Conservation (phyloP, 2,329 filamentous ascomycete species). For the Rhynchosporium agropyri region DNA sequence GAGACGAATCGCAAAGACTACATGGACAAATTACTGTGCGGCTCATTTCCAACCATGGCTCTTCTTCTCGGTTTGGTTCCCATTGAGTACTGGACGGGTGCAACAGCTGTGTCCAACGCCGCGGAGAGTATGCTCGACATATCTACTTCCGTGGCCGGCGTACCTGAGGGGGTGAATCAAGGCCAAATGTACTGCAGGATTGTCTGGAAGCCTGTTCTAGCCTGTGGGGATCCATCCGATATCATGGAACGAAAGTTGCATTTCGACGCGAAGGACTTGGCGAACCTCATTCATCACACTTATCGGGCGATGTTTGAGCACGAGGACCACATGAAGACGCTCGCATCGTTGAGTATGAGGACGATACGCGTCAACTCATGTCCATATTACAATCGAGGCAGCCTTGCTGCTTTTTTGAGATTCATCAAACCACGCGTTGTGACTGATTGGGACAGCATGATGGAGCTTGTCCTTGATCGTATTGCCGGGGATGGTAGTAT, state of each 20-base stretch:
- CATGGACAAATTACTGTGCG: conserved; percentile 16
- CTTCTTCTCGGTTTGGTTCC: conserved; percentile 22
- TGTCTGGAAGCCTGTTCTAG: conserved; percentile 13
- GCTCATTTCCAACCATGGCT: conserved; percentile 24
- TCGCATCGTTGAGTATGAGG: conserved; percentile 3
- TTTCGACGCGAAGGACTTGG: conserved; percentile 13
- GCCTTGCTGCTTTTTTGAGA: conserved; percentile 14
- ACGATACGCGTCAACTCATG: not conserved
- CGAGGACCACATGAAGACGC: not conserved
- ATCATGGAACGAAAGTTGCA: not conserved
- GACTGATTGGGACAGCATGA: conserved; percentile 20
- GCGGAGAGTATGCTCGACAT: conserved; percentile 13
- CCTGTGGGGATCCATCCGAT: not conserved
- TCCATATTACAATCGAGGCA: conserved; percentile 15
- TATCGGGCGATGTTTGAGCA: conserved; percentile 21
- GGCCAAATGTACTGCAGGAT: conserved; percentile 16
- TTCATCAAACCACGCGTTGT: conserved; percentile 1
- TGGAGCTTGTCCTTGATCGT: not conserved
- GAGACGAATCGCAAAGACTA: conserved; percentile 5
- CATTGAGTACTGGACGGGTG: conserved; percentile 22
- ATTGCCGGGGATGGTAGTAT: conserved; percentile 11
- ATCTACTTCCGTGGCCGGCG: too few species aligned
- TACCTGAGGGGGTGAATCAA: too few species aligned
- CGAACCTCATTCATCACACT: conserved; percentile 7
- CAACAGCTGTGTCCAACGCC: conserved; percentile 2